Evolutionary conservation across 1,284 basidiomycete species (phyloP).

Genomic region (Cryptococcus floricola): DNA sequence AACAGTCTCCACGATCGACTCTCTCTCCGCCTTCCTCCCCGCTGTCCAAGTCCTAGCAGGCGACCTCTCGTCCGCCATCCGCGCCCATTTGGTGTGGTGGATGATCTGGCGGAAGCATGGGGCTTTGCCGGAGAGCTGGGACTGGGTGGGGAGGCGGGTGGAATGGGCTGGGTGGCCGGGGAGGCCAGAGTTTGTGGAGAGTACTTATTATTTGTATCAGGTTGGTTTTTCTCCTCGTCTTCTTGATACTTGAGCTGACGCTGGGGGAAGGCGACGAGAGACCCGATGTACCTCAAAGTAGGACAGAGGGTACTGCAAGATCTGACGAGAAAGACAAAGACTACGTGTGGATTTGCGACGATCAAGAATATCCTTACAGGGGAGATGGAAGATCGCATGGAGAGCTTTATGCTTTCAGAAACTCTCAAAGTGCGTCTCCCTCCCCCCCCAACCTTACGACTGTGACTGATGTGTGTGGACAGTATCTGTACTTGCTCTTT

Average conservation of each 20-base stretch:
- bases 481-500: conserved; percentile 90
- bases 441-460: neutral
- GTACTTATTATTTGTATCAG: conserved; percentile 87
- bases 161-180: conserved; percentile 79
- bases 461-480: conserved; percentile 1
- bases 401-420: conserved; percentile 85
- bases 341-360: conserved; percentile 77
- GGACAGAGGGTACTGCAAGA: conserved; percentile 79
- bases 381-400: conserved; percentile 80
- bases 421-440: conserved; percentile 74
- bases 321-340: conserved; percentile 66
- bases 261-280: conserved; percentile 70
- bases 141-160: conserved; percentile 66
- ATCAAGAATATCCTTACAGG: conserved; percentile 76
- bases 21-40: conserved; percentile 52
- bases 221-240: conserved; percentile 51
- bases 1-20: conserved; percentile 39
- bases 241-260: neutral
- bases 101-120: conserved; percentile 81
- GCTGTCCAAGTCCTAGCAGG: conserved; percentile 74
- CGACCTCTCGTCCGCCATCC: conserved; percentile 82
- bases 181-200: conserved; percentile 84
- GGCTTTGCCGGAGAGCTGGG: conserved; percentile 85
- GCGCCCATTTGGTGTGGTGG: conserved; percentile 79
- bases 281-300: conserved; percentile 84